Evolutionary conservation across 2,329 filamentous ascomycete genomes (phyloP).

Genomic region (Basipetospora chlamydospora): DNA sequence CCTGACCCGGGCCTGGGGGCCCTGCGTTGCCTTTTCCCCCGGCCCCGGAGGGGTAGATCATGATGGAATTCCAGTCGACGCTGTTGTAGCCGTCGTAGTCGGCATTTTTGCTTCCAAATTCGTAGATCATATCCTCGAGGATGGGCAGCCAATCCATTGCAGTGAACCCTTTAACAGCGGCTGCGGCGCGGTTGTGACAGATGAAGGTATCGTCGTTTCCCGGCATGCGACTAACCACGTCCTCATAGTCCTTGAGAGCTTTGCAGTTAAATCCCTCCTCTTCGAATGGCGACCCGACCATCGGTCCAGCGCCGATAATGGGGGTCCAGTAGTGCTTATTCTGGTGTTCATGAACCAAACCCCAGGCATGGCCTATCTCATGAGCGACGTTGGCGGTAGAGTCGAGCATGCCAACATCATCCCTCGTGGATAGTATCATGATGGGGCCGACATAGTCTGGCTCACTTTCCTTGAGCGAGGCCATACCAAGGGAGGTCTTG

Average conservation of each 20-base stretch:
- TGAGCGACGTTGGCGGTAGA: conserved; percentile 12
- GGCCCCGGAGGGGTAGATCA: conserved; percentile 11
- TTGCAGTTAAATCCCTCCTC: neutral
- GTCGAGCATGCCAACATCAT: conserved; percentile 8
- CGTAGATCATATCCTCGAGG: neutral
- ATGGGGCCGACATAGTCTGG: conserved; percentile 6
- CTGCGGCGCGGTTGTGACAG: too few relatives aligned
- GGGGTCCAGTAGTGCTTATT: too few relatives aligned
- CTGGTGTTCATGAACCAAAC: neutral
- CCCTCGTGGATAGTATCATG: conserved; percentile 7
- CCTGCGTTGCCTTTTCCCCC: conserved; percentile 5
- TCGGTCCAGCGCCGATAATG: too few relatives aligned
- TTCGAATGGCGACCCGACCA: neutral
- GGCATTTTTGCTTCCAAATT: conserved; percentile 3
- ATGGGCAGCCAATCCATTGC: neutral
- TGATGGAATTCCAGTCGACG: conserved; percentile 10
- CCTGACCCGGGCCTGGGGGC: neutral
- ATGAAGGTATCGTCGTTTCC: too few relatives aligned
- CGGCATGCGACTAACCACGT: too few relatives aligned
- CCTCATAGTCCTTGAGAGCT: neutral
- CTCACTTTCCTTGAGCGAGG: neutral
- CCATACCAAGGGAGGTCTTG: neutral
- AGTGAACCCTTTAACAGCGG: neutral
- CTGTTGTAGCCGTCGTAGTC: too few relatives aligned
- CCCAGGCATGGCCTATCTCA: conserved; percentile 9